Base-by-base conservation (phyloP, 2,329 filamentous ascomycete species). In the Fusarium buxicola region DNA sequence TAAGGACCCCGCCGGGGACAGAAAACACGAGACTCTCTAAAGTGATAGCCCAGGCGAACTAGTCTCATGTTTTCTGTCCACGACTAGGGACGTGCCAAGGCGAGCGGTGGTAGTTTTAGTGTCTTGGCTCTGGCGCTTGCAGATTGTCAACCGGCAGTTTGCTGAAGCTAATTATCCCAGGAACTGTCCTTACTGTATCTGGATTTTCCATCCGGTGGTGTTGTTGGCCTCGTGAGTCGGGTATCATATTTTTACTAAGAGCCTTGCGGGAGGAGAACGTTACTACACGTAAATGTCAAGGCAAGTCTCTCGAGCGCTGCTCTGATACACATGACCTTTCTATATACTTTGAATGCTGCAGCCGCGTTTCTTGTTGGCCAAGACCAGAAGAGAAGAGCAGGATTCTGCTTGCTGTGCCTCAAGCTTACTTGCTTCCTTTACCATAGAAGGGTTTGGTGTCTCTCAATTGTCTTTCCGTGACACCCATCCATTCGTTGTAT, bases 111-210 rank as follows among this genome's bases (percentile, higher is more conserved):
- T 44, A 25, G 31, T 30, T 47, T 32, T 50, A 64, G 44, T 61
- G 61, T 57, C 56, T 54, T 65, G 39, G 40, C 39, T 40, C 27
- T 35, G 39, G 57, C 57, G 39, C 31, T 56, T 61, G 39, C 45
- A 47, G 35, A 38, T 27, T 50, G 47, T 54, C 28, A 28, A 64
- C 51, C 40, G 47, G 57, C 35, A 54, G 47, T 58, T 43, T 32
- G 30, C 27, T 25, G 36, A 65, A 61, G 61, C 46, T 48, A 55
- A 55, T 27, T 3, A 27, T 47, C 38, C 52, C 34, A 48, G 24
- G 31, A 38, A 28, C 32, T 28, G 41, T 36, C 43, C 31, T 28
- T 34, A 50, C 40, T 55, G 28, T 35, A 63, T 60, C 44, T 40
- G 56, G 43, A 21, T 21, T 21, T 6, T 6, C 21, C 21, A 21